Base-by-base conservation (phyloP, 2,329 filamentous ascomycete species). In the Hirsutella thompsonii region DNA sequence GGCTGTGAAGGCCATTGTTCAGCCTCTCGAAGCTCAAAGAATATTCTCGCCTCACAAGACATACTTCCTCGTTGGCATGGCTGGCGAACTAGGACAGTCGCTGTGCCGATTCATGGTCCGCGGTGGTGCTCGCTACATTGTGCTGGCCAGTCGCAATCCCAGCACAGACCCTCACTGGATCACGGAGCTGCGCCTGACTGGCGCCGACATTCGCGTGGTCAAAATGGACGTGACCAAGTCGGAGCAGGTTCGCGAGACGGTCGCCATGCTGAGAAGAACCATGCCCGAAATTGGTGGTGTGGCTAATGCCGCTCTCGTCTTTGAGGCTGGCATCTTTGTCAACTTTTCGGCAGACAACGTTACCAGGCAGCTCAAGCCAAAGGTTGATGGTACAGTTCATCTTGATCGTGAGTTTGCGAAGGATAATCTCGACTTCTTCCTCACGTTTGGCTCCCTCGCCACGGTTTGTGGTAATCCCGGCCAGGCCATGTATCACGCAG, bases 391-490 rank as follows among this genome's bases (percentile, higher is more conserved):
- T 1, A 54, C 47, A 3, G 40, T 46, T 3, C 41, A 55, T 26
- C 50, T 64, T 1, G 53, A 65, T 8, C 48, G 55, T 2, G 38
- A 60, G 0, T 61, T 63, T 38, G 28, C 42, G 8, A 45, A 55
- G 1, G 37, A 41, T 0, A 37, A 51, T 6, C 53, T 66, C 0
- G 62, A 65, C 36, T 66, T 66, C 40, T 66, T 70, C 47, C 50
- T 69, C 10, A 46, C 63, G 20, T 59, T 67, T 33, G 63, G 59
- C 1, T 69, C 66, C 0, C 44, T 60, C 1, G 45, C 56, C 5
- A 49, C 40, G 4, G 50, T 64, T 0, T 49, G 54, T 1, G 66
- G 65, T 1, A 61, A 60, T 36, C 38, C 42, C 2, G 62, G 62
- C 1, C 66, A 68, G 41, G 46, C 50, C 8, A 54, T 49, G 19